Evolutionary conservation across 2,329 filamentous ascomycete genomes (phyloP), one percentile per base, ranked within the genome.

Genomic region (Penicillium sp.): DNA sequence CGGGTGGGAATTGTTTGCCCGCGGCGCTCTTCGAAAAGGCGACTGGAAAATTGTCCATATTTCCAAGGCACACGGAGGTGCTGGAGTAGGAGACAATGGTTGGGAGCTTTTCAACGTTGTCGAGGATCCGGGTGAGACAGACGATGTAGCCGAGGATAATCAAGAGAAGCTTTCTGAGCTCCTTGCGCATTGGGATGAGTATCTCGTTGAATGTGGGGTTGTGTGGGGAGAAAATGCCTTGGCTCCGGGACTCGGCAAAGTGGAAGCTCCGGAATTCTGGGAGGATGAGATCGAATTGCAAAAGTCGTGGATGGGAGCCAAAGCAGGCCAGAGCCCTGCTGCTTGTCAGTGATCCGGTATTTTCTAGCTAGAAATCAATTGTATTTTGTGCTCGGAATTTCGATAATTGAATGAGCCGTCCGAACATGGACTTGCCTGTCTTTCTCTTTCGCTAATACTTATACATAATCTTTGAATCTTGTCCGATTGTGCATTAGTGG

Each of bases 121-220:
- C 27, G 46, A 54, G 2, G 79, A 83, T 58, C 75, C 75, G 0
- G 78, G 77, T 5, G 78, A 83, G 58, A 67, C 71, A 0, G 58
- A 70, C 37, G 70, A 78, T 61, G 46, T 77, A 24, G 56, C 67
- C 1, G 62, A 66, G 12, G 24, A 60, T 13, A 56, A 71, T 6
- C 67, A 68, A 0, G 73, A 75, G 39, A 51, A 49, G 24, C 18
- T 56, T 21, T 27, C n/a, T 26, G 52, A 54, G 26, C 29, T 60
- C 4, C 20, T 56, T 13, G 27, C 27, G 8, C 48, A 45, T 18
- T 60, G 54, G 54, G 57, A 55, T 7, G 44, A 55, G 23, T 51
- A 55, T 39, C 50, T 55, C 1, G 34, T 50, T 33, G 54, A 58
- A 30, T 54, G 52, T 49, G 51, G 55, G 7, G 57, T 72, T 42